Evolutionary conservation across 306 rosid species (phyloP), one percentile per base, ranked within the genome.

Genomic region (Gastrolobium bilobum): DNA sequence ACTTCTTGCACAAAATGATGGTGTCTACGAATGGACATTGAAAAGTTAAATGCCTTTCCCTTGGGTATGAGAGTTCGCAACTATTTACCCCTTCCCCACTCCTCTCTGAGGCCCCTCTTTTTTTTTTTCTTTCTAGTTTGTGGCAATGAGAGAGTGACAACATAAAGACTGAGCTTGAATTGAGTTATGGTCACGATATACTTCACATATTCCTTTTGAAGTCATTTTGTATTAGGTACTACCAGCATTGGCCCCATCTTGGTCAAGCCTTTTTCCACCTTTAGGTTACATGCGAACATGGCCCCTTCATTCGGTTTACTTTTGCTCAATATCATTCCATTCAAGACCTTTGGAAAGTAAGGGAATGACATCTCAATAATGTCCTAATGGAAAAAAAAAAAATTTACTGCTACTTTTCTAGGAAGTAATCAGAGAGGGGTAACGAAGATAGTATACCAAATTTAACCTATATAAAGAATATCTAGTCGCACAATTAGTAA

Each of bases 231-330:
- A 69, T 69, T 48, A 72, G 86, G 87, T 72, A 56, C 73, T 59
- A 37, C 81, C 86, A 85, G 77, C 92, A 89, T 57, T 71, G 94
- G 92, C 81, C 86, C 91, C 97, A 85, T 81, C 20, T 70, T 74
- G 69, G 85, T 77, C 88, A 80, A 80, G 53, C 79, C 54, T 70
- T 82, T 88, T 86, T 62, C 91, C 90, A 84, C 46, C 92, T 84
- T 90, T 92, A 71, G 93, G 94, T 68, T 86, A 87, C 93, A 90
- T 81, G 75, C 65, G 84, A 91, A 88, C 93, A 87, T 90, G 93
- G 89, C 87, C 81, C 85, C 52, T 82, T 84, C 86, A 67, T 81
- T 71, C 14, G 68, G 83, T 43, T 82, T 70, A 47, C 91, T 84
- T 80, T 89, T 73, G 4, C 63, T 57, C 71, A 35, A 37, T 50